Conservation (phyloP, 2,329 filamentous ascomycete genomes). For the Penicillium sp. region DNA sequence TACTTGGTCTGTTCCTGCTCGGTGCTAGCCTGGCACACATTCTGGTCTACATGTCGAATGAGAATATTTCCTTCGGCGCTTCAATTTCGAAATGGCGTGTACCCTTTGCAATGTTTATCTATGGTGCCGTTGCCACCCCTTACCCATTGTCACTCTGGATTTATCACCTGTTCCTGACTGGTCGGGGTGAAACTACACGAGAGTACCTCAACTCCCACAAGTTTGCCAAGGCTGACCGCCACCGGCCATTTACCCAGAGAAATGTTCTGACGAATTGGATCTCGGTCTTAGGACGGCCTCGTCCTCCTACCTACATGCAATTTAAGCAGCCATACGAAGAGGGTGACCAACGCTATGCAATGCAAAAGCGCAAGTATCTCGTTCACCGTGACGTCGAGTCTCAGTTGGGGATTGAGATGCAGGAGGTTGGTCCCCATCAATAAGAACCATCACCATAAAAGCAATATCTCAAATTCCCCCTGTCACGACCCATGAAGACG, state of each 20-base stretch:
- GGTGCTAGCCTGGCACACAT: conserved; percentile 79
- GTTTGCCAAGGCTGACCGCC: conserved; percentile 86
- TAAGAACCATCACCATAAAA: conserved; percentile 17
- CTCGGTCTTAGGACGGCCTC: conserved; percentile 76
- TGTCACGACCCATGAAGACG: conserved; percentile 23
- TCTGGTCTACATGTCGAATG: conserved; percentile 65
- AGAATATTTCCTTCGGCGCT: conserved; percentile 65
- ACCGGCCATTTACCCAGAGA: conserved; percentile 83
- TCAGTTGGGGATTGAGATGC: conserved; percentile 70
- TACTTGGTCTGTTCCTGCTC: conserved; percentile 74
- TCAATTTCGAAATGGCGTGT: conserved; percentile 72
- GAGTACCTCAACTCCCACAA: conserved; percentile 97
- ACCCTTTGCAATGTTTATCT: conserved; percentile 85
- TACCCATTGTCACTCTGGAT: conserved; percentile 82
- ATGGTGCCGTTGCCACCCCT: conserved; percentile 69
- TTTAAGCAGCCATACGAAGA: conserved; percentile 76
- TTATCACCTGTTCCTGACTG: conserved; percentile 91
- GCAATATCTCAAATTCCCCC: conserved; percentile 5
- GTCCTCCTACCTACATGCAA: conserved; percentile 81
- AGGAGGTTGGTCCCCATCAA: conserved; percentile 50
- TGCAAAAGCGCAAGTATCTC: conserved; percentile 54
- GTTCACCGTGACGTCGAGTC: conserved; percentile 48
- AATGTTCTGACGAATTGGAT: conserved; percentile 75
- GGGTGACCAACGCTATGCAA: conserved; percentile 81
- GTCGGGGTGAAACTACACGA: conserved; percentile 87